A percentile compares a stretch with the other conserved stretches of the same genome.
These are phyloP conservation scores for Nicotiana tomentosiformis DNA, from an alignment of 257 asterid species.

Conservation along the genomic window DNA sequence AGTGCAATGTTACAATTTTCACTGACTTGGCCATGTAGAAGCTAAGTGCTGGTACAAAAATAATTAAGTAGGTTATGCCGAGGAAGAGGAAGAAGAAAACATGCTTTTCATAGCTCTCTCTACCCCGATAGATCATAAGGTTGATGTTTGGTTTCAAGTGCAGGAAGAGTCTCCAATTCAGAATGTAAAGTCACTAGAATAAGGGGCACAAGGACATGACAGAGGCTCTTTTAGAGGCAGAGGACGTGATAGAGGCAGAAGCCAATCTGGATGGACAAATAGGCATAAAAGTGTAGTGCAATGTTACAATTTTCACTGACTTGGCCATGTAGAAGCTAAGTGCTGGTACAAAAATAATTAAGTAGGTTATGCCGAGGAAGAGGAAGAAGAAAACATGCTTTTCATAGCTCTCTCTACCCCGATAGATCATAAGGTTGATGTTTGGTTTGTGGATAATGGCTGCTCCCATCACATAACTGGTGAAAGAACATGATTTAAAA, in stretches of 20 bases:
- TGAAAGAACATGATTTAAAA: background rate
- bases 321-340: background rate
- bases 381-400: too few relatives aligned
- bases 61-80: background rate
- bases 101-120: too few relatives aligned
- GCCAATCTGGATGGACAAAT: background rate
- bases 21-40: background rate
- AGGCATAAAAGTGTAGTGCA: background rate
- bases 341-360: background rate
- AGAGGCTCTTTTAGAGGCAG: background rate
- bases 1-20: slow-evolving; percentile 1
- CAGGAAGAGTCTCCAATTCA: too few relatives aligned
- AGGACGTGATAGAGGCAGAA: background rate
- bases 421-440: background rate
- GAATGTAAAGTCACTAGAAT: background rate
- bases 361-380: background rate
- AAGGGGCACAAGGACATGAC: background rate
- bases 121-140: too few relatives aligned
- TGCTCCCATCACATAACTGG: background rate
- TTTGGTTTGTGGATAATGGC: background rate
- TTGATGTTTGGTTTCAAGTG: background rate
- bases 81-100: background rate
- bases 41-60: background rate
- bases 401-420: too few relatives aligned
- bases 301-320: background rate